phyloP scores from a whole-genome alignment of 225 moss, liverwort and hornwort genomes.

The Asterella californica region DNA sequence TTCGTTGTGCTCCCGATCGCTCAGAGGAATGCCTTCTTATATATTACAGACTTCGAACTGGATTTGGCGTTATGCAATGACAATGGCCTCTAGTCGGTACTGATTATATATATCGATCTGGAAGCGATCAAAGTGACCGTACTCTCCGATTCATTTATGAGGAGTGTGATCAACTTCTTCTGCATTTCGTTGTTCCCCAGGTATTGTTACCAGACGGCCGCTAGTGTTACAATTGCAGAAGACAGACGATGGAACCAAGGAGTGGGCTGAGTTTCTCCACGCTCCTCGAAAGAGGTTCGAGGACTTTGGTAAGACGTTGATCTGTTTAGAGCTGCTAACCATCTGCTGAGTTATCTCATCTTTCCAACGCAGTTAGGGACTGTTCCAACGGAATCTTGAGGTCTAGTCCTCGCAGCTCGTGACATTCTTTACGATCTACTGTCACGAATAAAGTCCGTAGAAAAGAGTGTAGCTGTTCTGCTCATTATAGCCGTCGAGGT shows the following conservation, averaged over 20 bases:
- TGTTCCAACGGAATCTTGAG: neutral
- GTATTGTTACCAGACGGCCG: constrained; percentile 89
- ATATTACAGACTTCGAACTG: neutral
- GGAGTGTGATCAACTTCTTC: neutral
- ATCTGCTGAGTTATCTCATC: neutral
- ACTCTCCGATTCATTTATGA: neutral
- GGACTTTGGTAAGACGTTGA: constrained; percentile 58
- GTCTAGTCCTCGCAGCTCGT: neutral
- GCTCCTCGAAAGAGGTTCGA: constrained; percentile 70
- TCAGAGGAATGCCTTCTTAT: neutral
- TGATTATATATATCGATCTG: neutral
- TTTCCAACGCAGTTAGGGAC: neutral
- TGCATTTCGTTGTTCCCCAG: constrained; percentile 30
- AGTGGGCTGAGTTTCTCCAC: constrained; percentile 91
- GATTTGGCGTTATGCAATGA: neutral
- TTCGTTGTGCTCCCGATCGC: neutral
- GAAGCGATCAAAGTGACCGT: neutral
- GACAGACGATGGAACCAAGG: constrained; percentile 69
- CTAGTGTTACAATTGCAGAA: constrained; percentile 91
- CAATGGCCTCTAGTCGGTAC: neutral
- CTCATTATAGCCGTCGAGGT: neutral
- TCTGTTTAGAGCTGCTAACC: neutral
- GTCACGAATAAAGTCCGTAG: neutral
- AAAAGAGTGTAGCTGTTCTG: neutral
- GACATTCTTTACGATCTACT: neutral